Conservation (phyloP, 1,284 basidiomycete genomes). For the Sporisorium iseilematis-ciliati region DNA sequence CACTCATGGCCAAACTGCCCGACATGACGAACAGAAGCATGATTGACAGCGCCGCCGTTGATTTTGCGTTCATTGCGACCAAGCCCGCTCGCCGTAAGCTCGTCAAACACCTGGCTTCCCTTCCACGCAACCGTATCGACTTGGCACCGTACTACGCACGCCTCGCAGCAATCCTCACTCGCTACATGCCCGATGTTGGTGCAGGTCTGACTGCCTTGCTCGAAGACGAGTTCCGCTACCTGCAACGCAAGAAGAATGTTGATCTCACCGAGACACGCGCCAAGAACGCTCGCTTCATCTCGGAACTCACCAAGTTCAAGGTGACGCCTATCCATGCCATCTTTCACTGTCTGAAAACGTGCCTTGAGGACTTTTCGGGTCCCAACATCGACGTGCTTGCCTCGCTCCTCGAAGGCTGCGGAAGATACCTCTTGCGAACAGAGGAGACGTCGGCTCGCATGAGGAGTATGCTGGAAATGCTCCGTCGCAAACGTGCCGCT, state of each 20-base stretch:
- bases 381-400: slow-evolving; percentile 94
- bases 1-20: slow-evolving; percentile 89
- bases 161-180: slow-evolving; percentile 86
- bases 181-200: slow-evolving; percentile 94
- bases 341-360: slow-evolving; percentile 95
- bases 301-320: slow-evolving; percentile 93
- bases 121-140: slow-evolving; percentile 89
- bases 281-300: slow-evolving; percentile 91
- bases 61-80: slow-evolving; percentile 95
- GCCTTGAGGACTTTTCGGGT: slow-evolving; percentile 91
- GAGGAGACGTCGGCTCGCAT: slow-evolving; percentile 87
- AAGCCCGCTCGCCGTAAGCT: slow-evolving; percentile 92
- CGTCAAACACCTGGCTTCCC: slow-evolving; percentile 78
- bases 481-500: slow-evolving; percentile 91
- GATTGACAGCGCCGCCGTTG: slow-evolving; percentile 93
- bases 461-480: slow-evolving; percentile 81
- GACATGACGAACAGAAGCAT: slow-evolving; percentile 91
- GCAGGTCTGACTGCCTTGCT: slow-evolving; percentile 82
- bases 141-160: slow-evolving; percentile 93
- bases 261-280: slow-evolving; percentile 86
- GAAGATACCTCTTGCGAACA: slow-evolving; percentile 87
- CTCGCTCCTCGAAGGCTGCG: slow-evolving; percentile 91
- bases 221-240: slow-evolving; percentile 94
- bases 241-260: slow-evolving; percentile 93
- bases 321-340: slow-evolving; percentile 93